These are phyloP conservation scores for Aspergillus terreus DNA, from an alignment of 2,329 filamentous ascomycete genomes.

Conservation along the genomic window DNA sequence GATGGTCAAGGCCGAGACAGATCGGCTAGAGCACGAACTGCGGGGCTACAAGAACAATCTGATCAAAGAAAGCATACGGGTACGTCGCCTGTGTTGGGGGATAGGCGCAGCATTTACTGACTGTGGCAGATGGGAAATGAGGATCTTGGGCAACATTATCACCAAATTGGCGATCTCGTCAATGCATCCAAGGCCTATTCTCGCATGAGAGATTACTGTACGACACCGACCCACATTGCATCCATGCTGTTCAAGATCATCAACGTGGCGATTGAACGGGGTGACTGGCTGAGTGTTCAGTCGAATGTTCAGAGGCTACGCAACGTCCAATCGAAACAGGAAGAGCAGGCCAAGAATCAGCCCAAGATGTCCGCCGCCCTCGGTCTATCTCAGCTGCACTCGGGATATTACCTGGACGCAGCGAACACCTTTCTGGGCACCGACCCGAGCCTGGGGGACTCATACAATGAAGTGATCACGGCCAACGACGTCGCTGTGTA, in stretches of 20 bases:
- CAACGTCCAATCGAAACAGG: conserved; percentile 51
- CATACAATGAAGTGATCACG: conserved; percentile 68
- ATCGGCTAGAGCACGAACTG: conserved; percentile 76
- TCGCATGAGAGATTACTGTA: conserved; percentile 88
- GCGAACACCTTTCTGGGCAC: conserved; percentile 67
- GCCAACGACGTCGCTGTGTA: conserved; percentile 90
- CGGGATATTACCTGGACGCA: conserved; percentile 60
- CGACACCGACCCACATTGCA: conserved; percentile 74
- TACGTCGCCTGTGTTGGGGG: conserved; percentile 40
- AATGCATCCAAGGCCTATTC: conserved; percentile 73
- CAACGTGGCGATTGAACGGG: conserved; percentile 69
- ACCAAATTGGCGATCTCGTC: conserved; percentile 69
- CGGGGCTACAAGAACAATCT: conserved; percentile 95
- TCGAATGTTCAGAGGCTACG: conserved; percentile 57
- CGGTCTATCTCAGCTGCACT: conserved; percentile 59
- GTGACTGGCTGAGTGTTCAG: conserved; percentile 69
- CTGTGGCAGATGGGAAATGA: conserved; percentile 79
- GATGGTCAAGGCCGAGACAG: conserved; percentile 65
- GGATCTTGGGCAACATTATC: conserved; percentile 80
- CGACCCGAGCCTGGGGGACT: conserved; percentile 54
- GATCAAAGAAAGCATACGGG: conserved; percentile 93
- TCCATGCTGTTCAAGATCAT: conserved; percentile 79
- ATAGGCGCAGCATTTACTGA: conserved; percentile 7
- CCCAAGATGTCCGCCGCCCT: conserved; percentile 63
- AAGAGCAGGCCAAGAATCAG: conserved; percentile 55